phyloP scores from a whole-genome alignment of 2,329 filamentous ascomycete species.

The Aureobasidium pullulans region DNA sequence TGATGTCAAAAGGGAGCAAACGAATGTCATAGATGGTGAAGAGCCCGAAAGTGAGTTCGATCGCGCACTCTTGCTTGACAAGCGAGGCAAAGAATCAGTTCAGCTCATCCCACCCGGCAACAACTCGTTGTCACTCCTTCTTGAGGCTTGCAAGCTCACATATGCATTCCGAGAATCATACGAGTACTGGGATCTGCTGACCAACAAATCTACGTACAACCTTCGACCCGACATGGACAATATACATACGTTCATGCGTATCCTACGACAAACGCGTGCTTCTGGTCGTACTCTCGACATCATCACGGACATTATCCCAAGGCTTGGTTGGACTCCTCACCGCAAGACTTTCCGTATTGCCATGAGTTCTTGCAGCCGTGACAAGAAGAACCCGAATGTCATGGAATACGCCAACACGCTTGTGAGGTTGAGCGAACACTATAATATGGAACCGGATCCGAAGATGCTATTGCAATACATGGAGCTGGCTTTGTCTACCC shows the following conservation, averaged over 20 bases:
- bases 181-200: slow-evolving; percentile 72
- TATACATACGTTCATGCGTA: slow-evolving; percentile 59
- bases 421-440: slow-evolving; percentile 54
- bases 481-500: slow-evolving; percentile 43
- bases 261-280: slow-evolving; percentile 58
- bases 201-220: slow-evolving; percentile 43
- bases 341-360: slow-evolving; percentile 61
- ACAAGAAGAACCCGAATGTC: slow-evolving; percentile 66
- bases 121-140: slow-evolving; percentile 58
- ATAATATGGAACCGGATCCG: slow-evolving; percentile 42
- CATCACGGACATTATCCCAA: slow-evolving; percentile 25
- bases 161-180: slow-evolving; percentile 54
- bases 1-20: neutral
- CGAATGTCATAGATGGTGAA: slow-evolving; percentile 1
- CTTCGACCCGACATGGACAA: slow-evolving; percentile 66
- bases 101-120: slow-evolving; percentile 43
- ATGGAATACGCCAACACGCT: slow-evolving; percentile 59
- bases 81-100: neutral
- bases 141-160: slow-evolving; percentile 56
- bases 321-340: slow-evolving; percentile 25
- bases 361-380: slow-evolving; percentile 64
- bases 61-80: neutral
- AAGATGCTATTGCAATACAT: slow-evolving; percentile 50
- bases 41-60: slow-evolving; percentile 13
- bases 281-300: slow-evolving; percentile 50